Evolutionary conservation across 2,329 filamentous ascomycete genomes (phyloP), one percentile per base, ranked within the genome.

Genomic region (Alternaria arborescens): DNA sequence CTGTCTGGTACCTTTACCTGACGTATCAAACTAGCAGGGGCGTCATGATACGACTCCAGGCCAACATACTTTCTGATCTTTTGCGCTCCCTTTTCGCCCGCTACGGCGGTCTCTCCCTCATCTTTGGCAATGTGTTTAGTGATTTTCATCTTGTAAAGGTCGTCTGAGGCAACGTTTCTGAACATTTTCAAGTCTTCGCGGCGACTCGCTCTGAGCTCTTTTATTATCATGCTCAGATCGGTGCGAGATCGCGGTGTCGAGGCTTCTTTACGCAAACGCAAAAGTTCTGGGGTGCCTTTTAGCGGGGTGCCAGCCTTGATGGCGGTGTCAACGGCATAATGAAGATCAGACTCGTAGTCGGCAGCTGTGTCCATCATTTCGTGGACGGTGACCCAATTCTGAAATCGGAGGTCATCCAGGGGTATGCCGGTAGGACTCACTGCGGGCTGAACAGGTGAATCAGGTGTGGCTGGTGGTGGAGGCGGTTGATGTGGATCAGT

Each of bases 381-480:
- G 53, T 83, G 81, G 47, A 85, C 74, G 8, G 72, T 73, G 48
- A 79, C 74, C 84, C 84, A 86, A 59, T 84, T 84, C 60, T 79
- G 77, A 69, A 82, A 86, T 38, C 84, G 79, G 14, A 85, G 71
- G 22, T 80, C 76, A 40, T 79, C 79, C 14, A 84, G 68, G 0
- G 81, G 75, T 30, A 83, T 77, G 14, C 80, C 80, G 1, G 80
- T 80, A 3, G 74, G 42, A 40, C 72, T 77, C n/a, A 72, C 43
- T 10, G 63, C 58, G 18, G 52, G 30, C 16, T 62, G 50, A 8
- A 41, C 18, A 14, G 58, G 41, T 16, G 61, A 54, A 20, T 58
- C 57, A 14, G 66, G 55, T 26, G 50, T 42, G 18, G 61, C 32
- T 32, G 60, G 60, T 8, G 62, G 52, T 12, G 70, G 65, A 12